Conservation (phyloP, 1,284 basidiomycete species). For the Microbotryomycetes sp. region DNA sequence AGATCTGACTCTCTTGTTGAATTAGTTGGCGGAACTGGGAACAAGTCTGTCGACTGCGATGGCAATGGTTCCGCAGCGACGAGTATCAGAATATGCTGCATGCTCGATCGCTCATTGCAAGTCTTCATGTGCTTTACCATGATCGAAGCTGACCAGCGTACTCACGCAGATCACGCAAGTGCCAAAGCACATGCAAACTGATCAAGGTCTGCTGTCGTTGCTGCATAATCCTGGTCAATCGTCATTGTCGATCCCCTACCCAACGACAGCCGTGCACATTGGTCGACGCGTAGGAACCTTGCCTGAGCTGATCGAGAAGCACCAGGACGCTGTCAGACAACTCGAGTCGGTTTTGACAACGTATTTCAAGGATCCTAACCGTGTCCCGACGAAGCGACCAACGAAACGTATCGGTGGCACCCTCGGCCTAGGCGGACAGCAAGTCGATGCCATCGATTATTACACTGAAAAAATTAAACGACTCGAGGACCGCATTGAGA, state of each 20-base stretch:
- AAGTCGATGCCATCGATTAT: conserved; percentile 68
- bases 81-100: conserved; percentile 69
- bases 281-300: conserved; percentile 65
- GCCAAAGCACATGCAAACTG: conserved; percentile 64
- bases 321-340: conserved; percentile 70
- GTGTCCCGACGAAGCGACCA: conserved; percentile 64
- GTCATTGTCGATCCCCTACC: conserved; percentile 56
- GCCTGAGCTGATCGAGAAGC: conserved; percentile 65
- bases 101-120: conserved; percentile 59
- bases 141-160: neutral
- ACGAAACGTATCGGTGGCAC: conserved; percentile 63
- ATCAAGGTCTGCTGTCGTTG: conserved; percentile 55
- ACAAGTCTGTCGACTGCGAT: conserved; percentile 46
- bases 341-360: conserved; percentile 74
- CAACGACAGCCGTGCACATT: conserved; percentile 74
- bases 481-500: conserved; percentile 63
- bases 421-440: conserved; percentile 67
- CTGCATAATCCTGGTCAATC: conserved; percentile 4
- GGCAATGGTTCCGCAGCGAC: conserved; percentile 64
- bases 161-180: conserved; percentile 53
- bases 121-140: conserved; percentile 4
- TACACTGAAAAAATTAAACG: conserved; percentile 53
- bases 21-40: neutral
- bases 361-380: conserved; percentile 68
- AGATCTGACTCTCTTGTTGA: too few relatives aligned